A percentile compares a stretch with the other conserved stretches of the same genome.
phyloP scores from a whole-genome alignment of 768 basidiomycete species.

The Strobilomyces confusus region DNA sequence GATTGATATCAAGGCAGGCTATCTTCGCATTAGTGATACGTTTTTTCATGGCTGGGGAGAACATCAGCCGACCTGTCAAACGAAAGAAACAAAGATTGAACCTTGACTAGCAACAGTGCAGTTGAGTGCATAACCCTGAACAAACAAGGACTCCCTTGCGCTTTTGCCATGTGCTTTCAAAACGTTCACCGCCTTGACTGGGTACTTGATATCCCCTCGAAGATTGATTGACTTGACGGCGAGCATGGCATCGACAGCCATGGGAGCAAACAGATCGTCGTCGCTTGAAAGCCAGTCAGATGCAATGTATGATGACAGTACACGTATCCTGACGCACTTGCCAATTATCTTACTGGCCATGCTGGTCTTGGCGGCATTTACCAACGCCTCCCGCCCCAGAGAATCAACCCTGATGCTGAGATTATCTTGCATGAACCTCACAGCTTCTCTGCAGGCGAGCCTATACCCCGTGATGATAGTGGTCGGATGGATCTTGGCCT shows the following conservation, averaged over 20 bases:
- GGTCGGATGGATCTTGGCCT: slow-evolving; percentile 97
- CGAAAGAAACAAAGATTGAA: slow-evolving; percentile 32
- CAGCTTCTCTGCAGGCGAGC: slow-evolving; percentile 94
- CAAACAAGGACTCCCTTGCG: slow-evolving; percentile 90
- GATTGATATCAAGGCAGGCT: slow-evolving; percentile 96
- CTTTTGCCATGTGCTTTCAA: slow-evolving; percentile 97
- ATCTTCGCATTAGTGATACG: slow-evolving; percentile 92
- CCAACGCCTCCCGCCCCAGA: slow-evolving; percentile 85
- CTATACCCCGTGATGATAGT: slow-evolving; percentile 99
- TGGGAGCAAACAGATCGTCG: slow-evolving; percentile 95
- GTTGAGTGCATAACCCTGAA: slow-evolving; percentile 96
- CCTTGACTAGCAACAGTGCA: slow-evolving; percentile 99
- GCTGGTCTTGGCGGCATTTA: slow-evolving; percentile 96
- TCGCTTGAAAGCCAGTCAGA: slow-evolving; percentile 52
- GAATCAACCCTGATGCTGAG: slow-evolving; percentile 90
- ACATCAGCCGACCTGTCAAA: slow-evolving; percentile 1
- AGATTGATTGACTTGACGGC: slow-evolving; percentile 93
- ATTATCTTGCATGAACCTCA: slow-evolving; percentile 97
- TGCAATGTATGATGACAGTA: neutral
- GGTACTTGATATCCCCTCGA: slow-evolving; percentile 96
- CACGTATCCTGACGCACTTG: slow-evolving; percentile 56
- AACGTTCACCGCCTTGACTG: slow-evolving; percentile 98
- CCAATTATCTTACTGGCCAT: slow-evolving; percentile 99
- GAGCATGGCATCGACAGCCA: slow-evolving; percentile 98
- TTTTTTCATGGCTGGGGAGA: slow-evolving; percentile 86